Evolutionary conservation across 75 land plant genomes (phyloP), one percentile per base, ranked within the genome.

Genomic region (Gnetum montanum): DNA sequence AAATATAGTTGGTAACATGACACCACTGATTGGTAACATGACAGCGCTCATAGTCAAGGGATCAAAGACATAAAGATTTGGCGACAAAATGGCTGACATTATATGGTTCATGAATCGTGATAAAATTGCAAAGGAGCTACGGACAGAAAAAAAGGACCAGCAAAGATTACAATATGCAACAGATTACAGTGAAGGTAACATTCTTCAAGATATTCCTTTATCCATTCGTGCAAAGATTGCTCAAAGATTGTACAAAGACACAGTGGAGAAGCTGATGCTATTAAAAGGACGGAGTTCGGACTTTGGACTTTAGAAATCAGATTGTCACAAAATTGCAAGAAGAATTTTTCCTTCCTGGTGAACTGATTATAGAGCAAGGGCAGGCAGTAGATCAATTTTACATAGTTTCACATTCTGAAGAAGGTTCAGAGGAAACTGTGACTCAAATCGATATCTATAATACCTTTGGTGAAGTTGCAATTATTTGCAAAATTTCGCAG

Each of bases 1-100:
- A 63, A 86, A 88, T 46, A 88, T 85, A 86, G 62, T 85, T 62
- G 72, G 85, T 30, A 90, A 90, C 31, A n/a, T n/a, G 43, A 90
- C 90, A 11, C 85, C 85, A 57, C 63, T 88, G 40, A 64, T 88
- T 57, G 94, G 94, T 68, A 88, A 85, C 75, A 88, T 88, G 90
- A 85, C 94, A 15, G 90, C 90, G 10, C 61, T 88, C 26, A 85
- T 88, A 26, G 94, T 88, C 7, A 85, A 85, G 65, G 90, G 94
- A 44, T 85, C 83, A 19, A 88, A 79, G 41, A 88, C 94, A 23
- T 90, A 85, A 58, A 81, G 73, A 37, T 88, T 78, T 52, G 68
- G 94, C 36, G 94, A 88, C 47, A 81, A 72, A 65, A 85, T 88
- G 94, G 60, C 71, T 16, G 77, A 77, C 43, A 6, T 88, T 8